Evolutionary conservation across 169 alveolate genomes (phyloP).

Genomic region (Amoebophrya sp.): DNA sequence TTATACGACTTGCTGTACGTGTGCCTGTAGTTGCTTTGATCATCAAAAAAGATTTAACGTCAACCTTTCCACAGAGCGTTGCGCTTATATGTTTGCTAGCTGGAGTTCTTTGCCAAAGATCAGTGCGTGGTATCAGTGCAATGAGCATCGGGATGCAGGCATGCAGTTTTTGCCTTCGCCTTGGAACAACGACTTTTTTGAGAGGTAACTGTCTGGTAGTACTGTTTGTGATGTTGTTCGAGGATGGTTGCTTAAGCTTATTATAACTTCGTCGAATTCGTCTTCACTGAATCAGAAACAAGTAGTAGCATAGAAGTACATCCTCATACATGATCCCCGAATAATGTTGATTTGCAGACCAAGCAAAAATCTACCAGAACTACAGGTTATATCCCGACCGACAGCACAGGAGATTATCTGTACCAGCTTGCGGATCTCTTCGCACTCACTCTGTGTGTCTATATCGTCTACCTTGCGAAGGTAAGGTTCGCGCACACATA

Average conservation of each 20-base stretch:
- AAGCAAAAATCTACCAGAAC: background rate
- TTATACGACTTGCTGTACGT: too few relatives aligned
- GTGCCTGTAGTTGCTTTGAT: background rate
- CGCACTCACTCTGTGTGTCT: background rate
- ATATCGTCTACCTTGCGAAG: background rate
- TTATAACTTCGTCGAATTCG: too few relatives aligned
- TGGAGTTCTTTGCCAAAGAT: background rate
- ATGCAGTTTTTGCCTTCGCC: background rate
- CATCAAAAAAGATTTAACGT: too few relatives aligned
- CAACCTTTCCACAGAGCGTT: too few relatives aligned
- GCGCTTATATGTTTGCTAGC: background rate
- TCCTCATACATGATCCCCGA: too few relatives aligned
- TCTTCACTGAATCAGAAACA: too few relatives aligned
- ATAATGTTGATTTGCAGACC: too few relatives aligned
- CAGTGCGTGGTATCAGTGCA: background rate
- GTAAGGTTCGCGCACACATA: background rate
- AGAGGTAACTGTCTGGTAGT: too few relatives aligned
- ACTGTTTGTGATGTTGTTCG: too few relatives aligned
- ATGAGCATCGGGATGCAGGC: background rate
- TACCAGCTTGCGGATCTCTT: constrained; percentile 9
- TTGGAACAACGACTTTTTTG: background rate
- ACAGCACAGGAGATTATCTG: background rate
- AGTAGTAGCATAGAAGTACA: too few relatives aligned
- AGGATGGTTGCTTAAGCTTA: too few relatives aligned
- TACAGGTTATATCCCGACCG: background rate